Evolutionary conservation across 805 yeast genomes (phyloP).

Genomic region (Sungouiozyma ichnusensis): DNA sequence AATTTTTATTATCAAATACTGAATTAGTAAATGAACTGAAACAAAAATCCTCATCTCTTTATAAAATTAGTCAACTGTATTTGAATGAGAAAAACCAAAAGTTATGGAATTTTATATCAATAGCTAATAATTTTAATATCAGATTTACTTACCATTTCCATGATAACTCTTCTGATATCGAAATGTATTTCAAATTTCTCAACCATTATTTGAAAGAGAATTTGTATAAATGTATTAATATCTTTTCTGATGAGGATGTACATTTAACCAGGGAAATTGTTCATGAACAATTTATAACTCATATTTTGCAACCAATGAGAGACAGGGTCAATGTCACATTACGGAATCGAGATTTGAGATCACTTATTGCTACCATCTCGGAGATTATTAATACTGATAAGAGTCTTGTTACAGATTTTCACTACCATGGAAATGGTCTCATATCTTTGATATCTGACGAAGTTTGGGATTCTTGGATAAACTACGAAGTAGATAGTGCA

Average conservation of each 20-base stretch:
- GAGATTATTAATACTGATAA: constrained; percentile 34
- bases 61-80: constrained; percentile 11
- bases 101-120: constrained; percentile 38
- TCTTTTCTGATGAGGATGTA: constrained; percentile 29
- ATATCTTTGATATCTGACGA: constrained; percentile 21
- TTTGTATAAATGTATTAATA: constrained; percentile 31
- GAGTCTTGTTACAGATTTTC: constrained; percentile 29
- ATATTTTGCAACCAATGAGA: constrained; percentile 34
- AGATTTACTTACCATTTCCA: constrained; percentile 49
- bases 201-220: constrained; percentile 37
- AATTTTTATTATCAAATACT: constrained; percentile 10
- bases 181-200: constrained; percentile 41
- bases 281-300: constrained; percentile 32
- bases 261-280: constrained; percentile 23
- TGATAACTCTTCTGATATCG: constrained; percentile 35
- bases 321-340: constrained; percentile 30
- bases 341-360: constrained; percentile 32
- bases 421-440: constrained; percentile 33
- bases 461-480: constrained; percentile 37
- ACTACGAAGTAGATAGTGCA: constrained; percentile 38
- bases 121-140: constrained; percentile 36
- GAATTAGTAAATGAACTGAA: constrained; percentile 10
- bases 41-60: constrained; percentile 13
- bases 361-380: constrained; percentile 27
- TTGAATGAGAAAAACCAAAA: constrained; percentile 3